Base-by-base conservation (phyloP, 371 early-diverging fungal species). In the Rhizopus arrhizus region DNA sequence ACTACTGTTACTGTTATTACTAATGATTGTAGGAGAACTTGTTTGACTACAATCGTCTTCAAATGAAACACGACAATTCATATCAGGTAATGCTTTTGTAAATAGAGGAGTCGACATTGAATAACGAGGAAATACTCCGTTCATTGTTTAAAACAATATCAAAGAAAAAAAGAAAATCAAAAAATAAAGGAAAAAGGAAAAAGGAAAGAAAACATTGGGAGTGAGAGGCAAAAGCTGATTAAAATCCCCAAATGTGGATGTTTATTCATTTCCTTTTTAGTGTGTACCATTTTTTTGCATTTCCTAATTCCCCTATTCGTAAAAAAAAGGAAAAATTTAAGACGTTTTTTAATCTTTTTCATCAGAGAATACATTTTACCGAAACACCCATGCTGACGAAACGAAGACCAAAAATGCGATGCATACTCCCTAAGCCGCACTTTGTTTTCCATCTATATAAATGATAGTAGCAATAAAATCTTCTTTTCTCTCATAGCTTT, bases 51-150 rank as follows among this genome's bases (percentile, higher is more conserved):
- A 36, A 16, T 13, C 22, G 12, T 53, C 38, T 35, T 53, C 53
- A 11, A 53, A 53, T 53, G 53, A 53, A 35, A 35, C 15, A 10
- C 13, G 40, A n/a, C 29, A 59, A 35, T 50, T 32, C 3, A 5
- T 15, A 34, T 43, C 31, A 59, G 32, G 31, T 4, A 11, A 3
- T 5, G 42, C 29, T 22, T 33, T 22, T 46, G 28, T 13, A 31
- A 55, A 40, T 29, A 45, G 7, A 12, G 58, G 58, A 3, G 59
- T 52, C 5, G 61, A 48, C 5, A 40, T 38, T 15, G 61, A 61
- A 41, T 56, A 46, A 32, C 42, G 42, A 50, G 13, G 46, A 45
- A 45, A 9, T 15, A 3, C n/a, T 45, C 46, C 22, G 22, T 4
- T 45, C 46, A 45, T 45, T 45, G 6, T 22, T n/a, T 22, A 3